Conservation (phyloP, 2,329 filamentous ascomycete species). For the Biscogniauxia marginata region DNA sequence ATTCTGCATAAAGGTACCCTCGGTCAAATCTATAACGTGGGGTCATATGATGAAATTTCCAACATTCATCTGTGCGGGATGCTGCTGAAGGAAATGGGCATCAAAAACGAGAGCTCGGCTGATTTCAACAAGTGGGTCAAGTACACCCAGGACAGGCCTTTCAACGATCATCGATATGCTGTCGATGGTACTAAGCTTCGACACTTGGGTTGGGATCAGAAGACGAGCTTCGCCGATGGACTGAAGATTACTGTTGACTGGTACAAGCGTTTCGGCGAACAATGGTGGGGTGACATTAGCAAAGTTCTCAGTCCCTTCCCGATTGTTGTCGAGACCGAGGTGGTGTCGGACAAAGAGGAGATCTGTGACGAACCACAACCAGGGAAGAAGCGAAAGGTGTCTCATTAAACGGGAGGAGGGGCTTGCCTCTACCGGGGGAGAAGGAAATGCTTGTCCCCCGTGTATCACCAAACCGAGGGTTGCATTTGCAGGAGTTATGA, state of each 20-base stretch:
- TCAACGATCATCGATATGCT: conserved; percentile 73
- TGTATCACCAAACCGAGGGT: not conserved
- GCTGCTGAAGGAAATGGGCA: conserved; percentile 62
- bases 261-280: conserved; percentile 65
- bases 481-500: not conserved
- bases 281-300: conserved; percentile 72
- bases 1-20: conserved; percentile 75
- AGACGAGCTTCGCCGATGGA: conserved; percentile 62
- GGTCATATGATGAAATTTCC: conserved; percentile 74
- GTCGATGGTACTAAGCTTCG: conserved; percentile 68
- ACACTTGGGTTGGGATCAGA: conserved; percentile 67
- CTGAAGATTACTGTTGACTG: conserved; percentile 65
- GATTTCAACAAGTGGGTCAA: conserved; percentile 65
- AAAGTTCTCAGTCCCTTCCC: conserved; percentile 69
- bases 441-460: not conserved
- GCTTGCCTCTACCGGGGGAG: not conserved
- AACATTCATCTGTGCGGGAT: conserved; percentile 68
- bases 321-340: conserved; percentile 54
- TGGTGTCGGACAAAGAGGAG: conserved; percentile 51
- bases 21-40: conserved; percentile 80
- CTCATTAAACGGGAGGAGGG: conserved; percentile 1
- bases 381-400: conserved; percentile 30
- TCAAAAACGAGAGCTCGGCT: conserved; percentile 48
- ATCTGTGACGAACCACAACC: conserved; percentile 31
- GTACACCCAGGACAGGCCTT: conserved; percentile 75